These are phyloP conservation scores for Casaregolazyma suthepensis DNA, from an alignment of 1,139 yeast species.

Conservation along the genomic window DNA sequence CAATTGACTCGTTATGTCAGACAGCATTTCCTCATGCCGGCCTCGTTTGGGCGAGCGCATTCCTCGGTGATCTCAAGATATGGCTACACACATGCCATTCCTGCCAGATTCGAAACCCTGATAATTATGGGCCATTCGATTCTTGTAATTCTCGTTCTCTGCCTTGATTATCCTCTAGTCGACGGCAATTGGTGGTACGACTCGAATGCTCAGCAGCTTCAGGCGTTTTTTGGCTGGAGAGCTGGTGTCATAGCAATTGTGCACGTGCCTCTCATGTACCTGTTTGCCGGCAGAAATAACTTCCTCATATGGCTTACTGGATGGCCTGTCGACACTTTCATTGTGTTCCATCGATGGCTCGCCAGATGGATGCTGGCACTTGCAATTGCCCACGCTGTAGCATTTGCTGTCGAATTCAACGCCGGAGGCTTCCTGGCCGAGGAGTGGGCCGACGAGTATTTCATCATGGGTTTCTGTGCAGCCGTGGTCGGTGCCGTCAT, in stretches of 20 bases:
- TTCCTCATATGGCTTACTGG: slow-evolving; percentile 51
- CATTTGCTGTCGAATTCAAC: slow-evolving; percentile 13
- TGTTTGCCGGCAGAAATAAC: slow-evolving; percentile 62
- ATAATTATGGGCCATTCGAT: slow-evolving; percentile 42
- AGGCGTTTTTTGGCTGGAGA: slow-evolving; percentile 6
- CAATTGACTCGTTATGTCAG: slow-evolving; percentile 14
- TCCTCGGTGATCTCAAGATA: slow-evolving; percentile 32
- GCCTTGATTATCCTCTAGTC: slow-evolving; percentile 38
- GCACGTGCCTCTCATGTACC: slow-evolving; percentile 29
- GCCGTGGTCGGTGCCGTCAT: slow-evolving; percentile 38
- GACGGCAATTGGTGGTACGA: slow-evolving; percentile 35
- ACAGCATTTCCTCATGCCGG: slow-evolving; percentile 33
- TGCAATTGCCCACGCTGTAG: slow-evolving; percentile 29
- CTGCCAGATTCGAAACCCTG: slow-evolving; percentile 53
- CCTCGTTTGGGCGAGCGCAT: slow-evolving; percentile 41
- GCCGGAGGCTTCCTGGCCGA: slow-evolving; percentile 14
- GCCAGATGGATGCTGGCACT: slow-evolving; percentile 47
- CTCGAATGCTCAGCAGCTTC: slow-evolving; percentile 30
- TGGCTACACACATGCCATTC: slow-evolving; percentile 38
- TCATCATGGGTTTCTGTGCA: slow-evolving; percentile 52
- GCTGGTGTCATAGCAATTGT: slow-evolving; percentile 8
- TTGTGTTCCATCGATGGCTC: slow-evolving; percentile 56
- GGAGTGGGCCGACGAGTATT: slow-evolving; percentile 29
- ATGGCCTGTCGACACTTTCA: slow-evolving; percentile 55
- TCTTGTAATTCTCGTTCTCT: slow-evolving; percentile 37